Evolutionary conservation across 768 basidiomycete genomes (phyloP).

Genomic region (Phanerochaete carnosa): DNA sequence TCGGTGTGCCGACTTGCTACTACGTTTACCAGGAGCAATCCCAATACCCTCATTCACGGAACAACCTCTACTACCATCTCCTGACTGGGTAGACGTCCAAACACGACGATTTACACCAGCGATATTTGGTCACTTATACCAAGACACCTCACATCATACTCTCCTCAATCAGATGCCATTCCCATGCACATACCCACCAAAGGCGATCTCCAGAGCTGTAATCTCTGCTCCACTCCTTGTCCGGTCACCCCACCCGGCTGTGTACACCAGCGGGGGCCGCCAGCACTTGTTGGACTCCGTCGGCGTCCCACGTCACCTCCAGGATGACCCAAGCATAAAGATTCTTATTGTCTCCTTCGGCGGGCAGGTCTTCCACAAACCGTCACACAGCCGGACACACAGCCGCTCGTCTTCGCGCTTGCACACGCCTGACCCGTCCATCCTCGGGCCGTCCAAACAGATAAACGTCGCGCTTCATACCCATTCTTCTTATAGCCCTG

Average conservation of each 20-base stretch:
- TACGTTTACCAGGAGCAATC: conserved; percentile 69
- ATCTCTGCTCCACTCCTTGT: conserved; percentile 67
- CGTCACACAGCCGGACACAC: conserved; percentile 34
- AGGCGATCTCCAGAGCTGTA: conserved; percentile 35
- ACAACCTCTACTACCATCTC: conserved; percentile 54
- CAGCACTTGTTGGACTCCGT: conserved; percentile 49
- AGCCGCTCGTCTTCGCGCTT: conserved; percentile 13
- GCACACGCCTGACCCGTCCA: conserved; percentile 7
- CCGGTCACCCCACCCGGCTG: conserved; percentile 45
- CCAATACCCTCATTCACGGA: conserved; percentile 71
- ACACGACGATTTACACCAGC: conserved; percentile 43
- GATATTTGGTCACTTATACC: conserved; percentile 41
- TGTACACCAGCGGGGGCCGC: conserved; percentile 56
- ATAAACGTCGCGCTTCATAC: conserved; percentile 2
- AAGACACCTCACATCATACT: conserved; percentile 24
- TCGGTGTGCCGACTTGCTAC: conserved; percentile 64
- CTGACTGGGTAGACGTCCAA: conserved; percentile 55
- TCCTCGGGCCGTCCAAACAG: neutral
- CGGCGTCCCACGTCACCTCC: conserved; percentile 52
- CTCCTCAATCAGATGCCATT: conserved; percentile 46
- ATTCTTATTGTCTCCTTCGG: conserved; percentile 80
- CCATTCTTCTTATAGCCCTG: neutral
- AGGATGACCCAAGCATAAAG: conserved; percentile 46
- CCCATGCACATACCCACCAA: conserved; percentile 17
- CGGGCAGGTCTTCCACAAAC: conserved; percentile 67